Percentiles rank a stretch among this genome's conserved stretches.
These are phyloP conservation scores for Mrakia hoshinonis DNA, from an alignment of 768 basidiomycete genomes.

Conservation along the genomic window DNA sequence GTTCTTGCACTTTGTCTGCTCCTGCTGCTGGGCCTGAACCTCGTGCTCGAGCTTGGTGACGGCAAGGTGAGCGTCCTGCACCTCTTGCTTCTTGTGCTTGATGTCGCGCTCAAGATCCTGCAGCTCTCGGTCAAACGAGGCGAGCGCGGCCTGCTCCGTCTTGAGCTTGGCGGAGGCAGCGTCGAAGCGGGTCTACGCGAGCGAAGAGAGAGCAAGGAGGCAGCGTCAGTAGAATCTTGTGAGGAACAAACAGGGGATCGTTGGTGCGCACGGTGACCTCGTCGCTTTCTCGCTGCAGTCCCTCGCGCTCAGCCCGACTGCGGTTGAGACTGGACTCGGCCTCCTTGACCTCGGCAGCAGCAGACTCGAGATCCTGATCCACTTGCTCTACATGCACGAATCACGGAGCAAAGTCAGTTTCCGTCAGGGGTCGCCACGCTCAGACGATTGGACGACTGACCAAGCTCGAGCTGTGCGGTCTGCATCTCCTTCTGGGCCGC, in stretches of 20 bases:
- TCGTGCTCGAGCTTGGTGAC: conserved; percentile 65
- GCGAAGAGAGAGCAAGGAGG: background rate
- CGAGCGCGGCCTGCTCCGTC: conserved; percentile 78
- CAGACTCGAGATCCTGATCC: conserved; percentile 58
- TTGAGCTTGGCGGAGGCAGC: conserved; percentile 63
- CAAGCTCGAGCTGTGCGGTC: conserved; percentile 75
- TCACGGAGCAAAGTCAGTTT: conserved; percentile 6
- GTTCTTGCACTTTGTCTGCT: conserved; percentile 52
- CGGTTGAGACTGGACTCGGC: conserved; percentile 40
- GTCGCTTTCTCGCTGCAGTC: conserved; percentile 51
- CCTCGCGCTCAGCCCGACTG: conserved; percentile 47
- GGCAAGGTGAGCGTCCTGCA: conserved; percentile 58
- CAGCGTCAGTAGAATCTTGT: background rate
- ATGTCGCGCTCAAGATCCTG: conserved; percentile 71
- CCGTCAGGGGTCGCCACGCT: background rate
- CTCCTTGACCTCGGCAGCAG: conserved; percentile 46
- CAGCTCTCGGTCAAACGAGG: conserved; percentile 79
- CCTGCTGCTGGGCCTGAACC: conserved; percentile 55
- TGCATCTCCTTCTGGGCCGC: conserved; percentile 82
- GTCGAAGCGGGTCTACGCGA: conserved; percentile 46
- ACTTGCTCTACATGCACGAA: conserved; percentile 56
- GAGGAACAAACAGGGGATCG: background rate
- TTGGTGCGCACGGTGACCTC: conserved; percentile 48
- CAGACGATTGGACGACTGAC: conserved; percentile 45
- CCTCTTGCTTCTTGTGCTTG: conserved; percentile 66